Evolutionary conservation across 176 grass and related monocot genomes (phyloP), one percentile per base, ranked within the genome.

Genomic region (Carex littledalei): DNA sequence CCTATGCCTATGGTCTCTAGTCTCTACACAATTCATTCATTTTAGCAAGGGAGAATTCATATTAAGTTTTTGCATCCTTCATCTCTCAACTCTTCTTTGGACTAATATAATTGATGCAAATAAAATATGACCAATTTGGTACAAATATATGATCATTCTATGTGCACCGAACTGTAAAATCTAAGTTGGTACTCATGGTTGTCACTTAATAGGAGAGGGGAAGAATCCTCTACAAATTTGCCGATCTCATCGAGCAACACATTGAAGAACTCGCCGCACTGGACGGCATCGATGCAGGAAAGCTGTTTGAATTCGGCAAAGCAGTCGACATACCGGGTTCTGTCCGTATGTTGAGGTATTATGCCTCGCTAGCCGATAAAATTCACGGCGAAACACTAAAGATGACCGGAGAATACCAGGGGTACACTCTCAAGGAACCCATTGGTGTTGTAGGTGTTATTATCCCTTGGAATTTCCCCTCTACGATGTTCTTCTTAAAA

Each of bases 401-500:
- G 86, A 63, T 92, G 80, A n/a, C 80, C 3, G 87, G 86, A 31
- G 85, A 76, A 65, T 68, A 81, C 68, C 94, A 97, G 15, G 94
- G 84, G 13, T 92, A 92, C 92, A 97, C 94, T 16, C 90, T 97
- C 24, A 92, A 89, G 94, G 94, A 97, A 79, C 94, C 94, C 26
- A 89, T 97, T 26, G 94, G 94, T 41, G 94, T 94, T 4, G 94
- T 94, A 2, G 94, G 94, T n/a, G 88, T 86, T 78, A 92, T 97
- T 79, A 93, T 92, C 16, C 94, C 94, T 0, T 97, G 94, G 94
- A 97, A 97, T 79, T 94, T 88, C 80, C 94, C 94, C 0, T 68
- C 60, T 67, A 89, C 79, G 83, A 85, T 97, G 87, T 97, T 94
- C 88, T 94, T 94, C 94, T 85, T 97, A 74, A 97, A 97, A 90